phyloP scores from a whole-genome alignment of 129 eudicot species.

The Smallanthus sonchifolius region DNA sequence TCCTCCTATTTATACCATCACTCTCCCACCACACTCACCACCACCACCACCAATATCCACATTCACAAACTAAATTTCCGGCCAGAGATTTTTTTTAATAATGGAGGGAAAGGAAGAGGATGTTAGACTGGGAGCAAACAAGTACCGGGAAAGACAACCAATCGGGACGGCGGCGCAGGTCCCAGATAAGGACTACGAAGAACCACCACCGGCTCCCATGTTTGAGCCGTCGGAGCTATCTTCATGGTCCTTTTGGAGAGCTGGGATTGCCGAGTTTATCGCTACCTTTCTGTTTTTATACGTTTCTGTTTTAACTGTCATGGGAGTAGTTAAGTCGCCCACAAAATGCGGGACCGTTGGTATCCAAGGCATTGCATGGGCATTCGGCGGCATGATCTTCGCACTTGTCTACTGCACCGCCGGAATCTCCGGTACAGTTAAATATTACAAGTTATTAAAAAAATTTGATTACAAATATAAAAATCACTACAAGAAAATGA shows the following conservation, averaged over 20 bases:
- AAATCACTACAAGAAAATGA: no score
- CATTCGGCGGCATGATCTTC: conserved; percentile 88
- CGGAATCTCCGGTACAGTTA: conserved; percentile 61
- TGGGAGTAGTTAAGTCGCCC: conserved; percentile 55
- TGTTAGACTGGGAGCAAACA: conserved; percentile 82
- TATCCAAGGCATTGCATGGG: conserved; percentile 88
- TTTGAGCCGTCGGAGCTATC: conserved; percentile 70
- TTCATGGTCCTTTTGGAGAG: conserved; percentile 84
- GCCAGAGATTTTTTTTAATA: background rate
- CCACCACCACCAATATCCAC: background rate
- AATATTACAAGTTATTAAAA: no score
- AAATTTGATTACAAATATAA: no score
- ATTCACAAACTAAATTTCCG: background rate
- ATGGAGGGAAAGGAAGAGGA: conserved; percentile 81
- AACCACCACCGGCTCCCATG: conserved; percentile 82
- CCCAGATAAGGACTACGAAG: conserved; percentile 75
- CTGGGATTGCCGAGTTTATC: conserved; percentile 81
- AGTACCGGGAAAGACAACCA: conserved; percentile 66
- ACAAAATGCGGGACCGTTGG: conserved; percentile 69
- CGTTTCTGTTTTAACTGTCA: conserved; percentile 60
- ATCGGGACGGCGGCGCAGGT: conserved; percentile 82
- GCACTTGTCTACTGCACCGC: conserved; percentile 92
- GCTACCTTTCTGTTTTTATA: conserved; percentile 77
- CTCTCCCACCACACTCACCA: conserved; percentile 17
- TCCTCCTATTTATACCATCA: conserved; percentile 26